These are phyloP conservation scores for Schrenkiella parvula DNA, from an alignment of 345 rosid genomes.

Conservation along the genomic window DNA sequence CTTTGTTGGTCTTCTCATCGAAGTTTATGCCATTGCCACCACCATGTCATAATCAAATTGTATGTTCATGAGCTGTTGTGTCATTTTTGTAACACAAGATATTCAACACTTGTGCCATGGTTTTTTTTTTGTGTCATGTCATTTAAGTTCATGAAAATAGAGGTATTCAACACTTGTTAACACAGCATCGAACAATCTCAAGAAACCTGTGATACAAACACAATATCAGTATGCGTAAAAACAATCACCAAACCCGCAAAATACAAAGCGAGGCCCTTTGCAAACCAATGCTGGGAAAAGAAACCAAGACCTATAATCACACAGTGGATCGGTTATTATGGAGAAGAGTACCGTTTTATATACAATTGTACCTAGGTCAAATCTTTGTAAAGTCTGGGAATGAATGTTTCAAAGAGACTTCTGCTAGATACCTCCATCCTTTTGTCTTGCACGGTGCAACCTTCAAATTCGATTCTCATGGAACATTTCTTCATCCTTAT, in stretches of 20 bases:
- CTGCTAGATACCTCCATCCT: background rate
- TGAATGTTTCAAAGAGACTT: background rate
- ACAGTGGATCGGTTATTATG: background rate
- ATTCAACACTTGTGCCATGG: background rate
- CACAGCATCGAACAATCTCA: background rate
- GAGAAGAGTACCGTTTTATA: background rate
- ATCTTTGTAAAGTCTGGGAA: background rate
- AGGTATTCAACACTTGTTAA: background rate
- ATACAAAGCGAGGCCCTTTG: constrained; percentile 13
- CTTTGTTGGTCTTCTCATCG: no score
- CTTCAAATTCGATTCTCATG: background rate
- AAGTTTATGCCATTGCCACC: background rate
- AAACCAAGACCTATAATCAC: constrained; percentile 6
- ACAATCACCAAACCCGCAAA: background rate
- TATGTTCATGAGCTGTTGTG: background rate
- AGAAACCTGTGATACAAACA: background rate
- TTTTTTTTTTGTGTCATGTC: background rate
- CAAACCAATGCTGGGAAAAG: background rate
- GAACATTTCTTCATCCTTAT: constrained; percentile 42
- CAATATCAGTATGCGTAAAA: background rate
- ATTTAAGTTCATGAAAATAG: no score
- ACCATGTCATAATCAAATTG: background rate
- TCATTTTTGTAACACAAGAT: background rate
- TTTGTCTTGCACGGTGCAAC: background rate
- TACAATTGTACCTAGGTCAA: background rate